Base-by-base conservation (phyloP, 495 filamentous ascomycete genomes). In the Penicillium nucicola region DNA sequence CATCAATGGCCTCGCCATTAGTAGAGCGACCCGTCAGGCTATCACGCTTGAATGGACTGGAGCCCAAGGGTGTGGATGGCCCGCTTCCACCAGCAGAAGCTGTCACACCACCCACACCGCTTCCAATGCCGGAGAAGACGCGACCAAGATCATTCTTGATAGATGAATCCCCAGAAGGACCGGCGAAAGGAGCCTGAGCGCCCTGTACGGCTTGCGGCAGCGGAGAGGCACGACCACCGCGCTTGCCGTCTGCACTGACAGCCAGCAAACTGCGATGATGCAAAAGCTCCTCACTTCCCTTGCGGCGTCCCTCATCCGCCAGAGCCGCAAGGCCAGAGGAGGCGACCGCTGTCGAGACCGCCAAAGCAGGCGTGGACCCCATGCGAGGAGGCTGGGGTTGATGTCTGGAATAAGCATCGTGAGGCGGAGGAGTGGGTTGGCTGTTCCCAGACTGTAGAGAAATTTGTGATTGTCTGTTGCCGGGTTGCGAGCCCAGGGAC, bases 131-230 rank as follows among this genome's bases (percentile, higher is more conserved):
- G 3, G 88, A 87, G 69, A 96, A 96, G 72, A 96, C 92, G 25
- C 88, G 82, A 8, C 90, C 90, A 62, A 96, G 87, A 58, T 95
- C 91, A 63, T 84, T 91, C 76, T 95, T 96, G 60, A 96, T 91
- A 9, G 83, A 83, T 0, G 90, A 84, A 57, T 95, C 90, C 5
- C 84, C 86, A 18, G 82, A 82, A 2, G 88, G 86, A 12, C 86
- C 86, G 30, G 84, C 76, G 30, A 83, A 77, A 54, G 88, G 86
- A 25, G 84, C 86, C 69, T 95, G 90, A 5, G 89, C 91, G 14
- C 91, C 91, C 60, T 96, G 91, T 3, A 96, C 91, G 9, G 91
- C 90, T 68, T 96, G 91, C 5, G 91, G 91, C 13, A 95, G 72
- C 0, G 91, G 91, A 18, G 91, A 96, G n/a, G 73, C 69, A 22